These are phyloP conservation scores for Backusella tuberculispora DNA, from an alignment of 192 early-diverging fungal genomes.

Conservation along the genomic window DNA sequence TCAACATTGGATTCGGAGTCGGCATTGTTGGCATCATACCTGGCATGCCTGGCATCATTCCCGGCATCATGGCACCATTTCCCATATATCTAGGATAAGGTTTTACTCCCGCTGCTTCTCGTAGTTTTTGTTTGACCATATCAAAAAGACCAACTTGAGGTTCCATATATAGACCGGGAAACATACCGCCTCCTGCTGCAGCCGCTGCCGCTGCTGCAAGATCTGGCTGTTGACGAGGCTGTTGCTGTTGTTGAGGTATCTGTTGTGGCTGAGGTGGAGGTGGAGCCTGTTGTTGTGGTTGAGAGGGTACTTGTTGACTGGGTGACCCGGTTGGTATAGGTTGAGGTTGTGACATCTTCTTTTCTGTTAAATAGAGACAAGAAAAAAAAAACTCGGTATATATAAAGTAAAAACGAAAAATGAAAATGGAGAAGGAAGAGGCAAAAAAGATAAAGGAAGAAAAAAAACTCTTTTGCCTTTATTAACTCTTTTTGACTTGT, in stretches of 20 bases:
- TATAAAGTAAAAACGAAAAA: not conserved
- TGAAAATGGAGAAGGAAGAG: not conserved
- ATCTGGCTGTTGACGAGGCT: not conserved
- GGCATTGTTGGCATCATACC: not conserved
- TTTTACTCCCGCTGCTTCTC: not conserved
- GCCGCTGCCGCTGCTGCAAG: not conserved
- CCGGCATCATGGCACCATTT: not conserved
- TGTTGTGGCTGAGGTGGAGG: not conserved
- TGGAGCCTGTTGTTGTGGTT: not conserved
- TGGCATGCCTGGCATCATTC: not conserved
- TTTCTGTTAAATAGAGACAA: not conserved
- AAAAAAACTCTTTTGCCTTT: slow-evolving; percentile 88
- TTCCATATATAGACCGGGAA: not conserved
- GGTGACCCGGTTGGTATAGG: not conserved
- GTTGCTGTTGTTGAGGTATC: not conserved
- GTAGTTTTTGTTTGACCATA: not conserved
- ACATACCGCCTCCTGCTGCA: not conserved
- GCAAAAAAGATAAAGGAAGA: no score
- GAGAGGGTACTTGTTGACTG: not conserved
- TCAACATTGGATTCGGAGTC: not conserved
- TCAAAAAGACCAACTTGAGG: not conserved
- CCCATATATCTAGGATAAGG: not conserved
- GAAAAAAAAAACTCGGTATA: not conserved
- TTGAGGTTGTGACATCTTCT: not conserved
- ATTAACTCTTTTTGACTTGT: slow-evolving; percentile 94